Evolutionary conservation across 768 basidiomycete species (phyloP).

Genomic region (Suillus hirtellus): DNA sequence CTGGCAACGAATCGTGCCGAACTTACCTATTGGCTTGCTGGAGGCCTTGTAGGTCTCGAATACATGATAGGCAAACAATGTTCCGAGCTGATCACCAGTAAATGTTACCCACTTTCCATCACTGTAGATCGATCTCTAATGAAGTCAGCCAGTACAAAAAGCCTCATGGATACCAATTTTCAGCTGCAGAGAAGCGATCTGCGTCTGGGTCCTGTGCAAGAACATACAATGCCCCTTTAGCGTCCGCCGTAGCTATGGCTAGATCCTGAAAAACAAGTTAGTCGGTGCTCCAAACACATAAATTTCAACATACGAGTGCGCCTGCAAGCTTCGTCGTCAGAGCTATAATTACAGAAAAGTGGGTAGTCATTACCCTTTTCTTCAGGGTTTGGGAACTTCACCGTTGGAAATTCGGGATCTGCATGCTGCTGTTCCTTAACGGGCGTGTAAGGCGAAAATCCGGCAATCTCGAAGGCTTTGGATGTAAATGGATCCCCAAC

Average conservation of each 20-base stretch:
- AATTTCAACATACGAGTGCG: slow-evolving; percentile 42
- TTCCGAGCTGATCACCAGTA: slow-evolving; percentile 84
- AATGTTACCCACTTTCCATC: slow-evolving; percentile 67
- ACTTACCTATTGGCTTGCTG: slow-evolving; percentile 45
- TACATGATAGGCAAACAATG: slow-evolving; percentile 49
- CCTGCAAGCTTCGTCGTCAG: slow-evolving; percentile 32
- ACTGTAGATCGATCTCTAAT: slow-evolving; percentile 10
- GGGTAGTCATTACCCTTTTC: slow-evolving; percentile 62
- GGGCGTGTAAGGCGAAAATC: slow-evolving; percentile 58
- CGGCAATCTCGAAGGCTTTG: slow-evolving; percentile 57
- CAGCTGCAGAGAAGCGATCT: slow-evolving; percentile 79
- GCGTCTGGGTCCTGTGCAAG: slow-evolving; percentile 90
- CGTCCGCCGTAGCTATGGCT: slow-evolving; percentile 63
- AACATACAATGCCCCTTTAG: slow-evolving; percentile 57
- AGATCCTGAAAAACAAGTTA: slow-evolving; percentile 52
- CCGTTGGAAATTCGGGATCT: slow-evolving; percentile 85
- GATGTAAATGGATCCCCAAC: slow-evolving; percentile 70
- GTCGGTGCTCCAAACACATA: slow-evolving; percentile 5
- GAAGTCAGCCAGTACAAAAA: slow-evolving; percentile 10
- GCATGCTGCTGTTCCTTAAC: slow-evolving; percentile 69
- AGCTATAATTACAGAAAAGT: slow-evolving; percentile 10
- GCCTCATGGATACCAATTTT: slow-evolving; percentile 50
- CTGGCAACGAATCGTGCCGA: slow-evolving; percentile 39
- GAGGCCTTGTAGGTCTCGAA: slow-evolving; percentile 46
- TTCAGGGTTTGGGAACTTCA: slow-evolving; percentile 86